phyloP scores from a whole-genome alignment of 192 early-diverging fungal species.

The Backusella sp. region DNA sequence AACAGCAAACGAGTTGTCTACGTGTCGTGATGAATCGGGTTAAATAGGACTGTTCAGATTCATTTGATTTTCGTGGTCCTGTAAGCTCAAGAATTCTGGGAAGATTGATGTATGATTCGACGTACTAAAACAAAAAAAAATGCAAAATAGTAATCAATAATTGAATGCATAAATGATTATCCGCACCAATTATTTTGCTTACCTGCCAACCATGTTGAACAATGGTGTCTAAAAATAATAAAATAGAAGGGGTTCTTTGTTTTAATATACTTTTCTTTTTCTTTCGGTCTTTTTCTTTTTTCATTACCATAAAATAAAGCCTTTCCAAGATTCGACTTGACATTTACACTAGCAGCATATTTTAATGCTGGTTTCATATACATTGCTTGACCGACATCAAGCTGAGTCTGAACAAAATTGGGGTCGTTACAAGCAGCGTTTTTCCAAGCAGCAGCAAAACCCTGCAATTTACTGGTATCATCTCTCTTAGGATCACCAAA shows the following conservation, averaged over 20 bases:
- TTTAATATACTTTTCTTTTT: not conserved
- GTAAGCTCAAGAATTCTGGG: slow-evolving; percentile 32
- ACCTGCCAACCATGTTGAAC: slow-evolving; percentile 42
- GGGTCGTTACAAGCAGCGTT: slow-evolving; percentile 27
- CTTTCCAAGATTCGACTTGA: slow-evolving; percentile 35
- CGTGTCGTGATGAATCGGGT: slow-evolving; percentile 32
- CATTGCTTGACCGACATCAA: slow-evolving; percentile 31
- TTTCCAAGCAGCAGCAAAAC: slow-evolving; percentile 23
- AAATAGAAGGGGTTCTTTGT: not conserved
- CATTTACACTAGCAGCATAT: slow-evolving; percentile 25
- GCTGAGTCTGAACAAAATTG: slow-evolving; percentile 31
- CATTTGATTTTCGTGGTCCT: slow-evolving; percentile 20
- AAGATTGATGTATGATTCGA: slow-evolving; percentile 34
- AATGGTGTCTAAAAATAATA: slow-evolving; percentile 35
- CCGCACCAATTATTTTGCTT: not conserved
- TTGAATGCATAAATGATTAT: slow-evolving; percentile 3
- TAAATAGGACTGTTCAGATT: slow-evolving; percentile 30
- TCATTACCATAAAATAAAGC: slow-evolving; percentile 38
- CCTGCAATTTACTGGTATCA: slow-evolving; percentile 7
- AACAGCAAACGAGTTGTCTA: slow-evolving; percentile 35
- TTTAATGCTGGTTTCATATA: slow-evolving; percentile 31
- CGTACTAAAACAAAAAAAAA: slow-evolving; percentile 21
- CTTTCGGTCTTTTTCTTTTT: not conserved
- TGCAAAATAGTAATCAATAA: slow-evolving; percentile 1
- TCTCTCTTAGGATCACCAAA: slow-evolving; percentile 27